phyloP scores from a whole-genome alignment of 1,139 yeast genomes.

The Yamadazyma jaroonii region DNA sequence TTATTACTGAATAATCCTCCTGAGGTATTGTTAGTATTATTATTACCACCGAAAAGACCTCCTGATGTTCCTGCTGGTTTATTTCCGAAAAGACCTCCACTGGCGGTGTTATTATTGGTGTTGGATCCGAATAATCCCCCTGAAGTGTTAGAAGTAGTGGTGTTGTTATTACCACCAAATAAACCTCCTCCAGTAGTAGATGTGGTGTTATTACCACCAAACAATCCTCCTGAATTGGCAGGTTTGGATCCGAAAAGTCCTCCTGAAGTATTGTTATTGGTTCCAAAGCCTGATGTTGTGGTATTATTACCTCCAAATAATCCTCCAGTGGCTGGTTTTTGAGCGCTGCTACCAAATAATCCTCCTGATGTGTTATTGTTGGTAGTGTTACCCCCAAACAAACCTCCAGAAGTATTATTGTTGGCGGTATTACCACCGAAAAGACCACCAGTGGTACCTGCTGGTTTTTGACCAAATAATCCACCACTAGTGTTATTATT shows the following conservation, averaged over 20 bases:
- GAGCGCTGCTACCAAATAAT: slow-evolving; percentile 20
- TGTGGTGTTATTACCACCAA: slow-evolving; percentile 20
- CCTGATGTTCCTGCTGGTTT: slow-evolving; percentile 16
- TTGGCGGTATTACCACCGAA: slow-evolving; percentile 29
- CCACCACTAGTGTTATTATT: slow-evolving; percentile 20
- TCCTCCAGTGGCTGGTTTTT: slow-evolving; percentile 10
- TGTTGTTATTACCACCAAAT: slow-evolving; percentile 21
- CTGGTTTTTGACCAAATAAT: slow-evolving; percentile 29
- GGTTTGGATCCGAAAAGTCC: slow-evolving; percentile 20
- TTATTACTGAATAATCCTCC: slow-evolving; percentile 4
- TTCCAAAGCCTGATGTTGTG: slow-evolving; percentile 12
- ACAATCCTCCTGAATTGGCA: slow-evolving; percentile 16
- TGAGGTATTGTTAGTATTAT: slow-evolving; percentile 5
- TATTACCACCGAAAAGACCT: slow-evolving; percentile 21
- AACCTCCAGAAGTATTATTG: slow-evolving; percentile 19
- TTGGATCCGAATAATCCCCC: slow-evolving; percentile 15
- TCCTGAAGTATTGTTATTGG: slow-evolving; percentile 15
- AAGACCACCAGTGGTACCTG: slow-evolving; percentile 23
- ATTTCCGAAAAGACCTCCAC: slow-evolving; percentile 33
- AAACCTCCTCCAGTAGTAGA: slow-evolving; percentile 19
- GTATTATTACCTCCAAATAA: slow-evolving; percentile 8
- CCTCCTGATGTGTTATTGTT: slow-evolving; percentile 20
- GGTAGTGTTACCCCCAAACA: slow-evolving; percentile 23
- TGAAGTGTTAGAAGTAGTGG: slow-evolving; percentile 8
- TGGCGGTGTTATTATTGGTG: slow-evolving; percentile 10